Base-by-base conservation (phyloP, 2,329 filamentous ascomycete genomes). In the Aureobasidium vineae region DNA sequence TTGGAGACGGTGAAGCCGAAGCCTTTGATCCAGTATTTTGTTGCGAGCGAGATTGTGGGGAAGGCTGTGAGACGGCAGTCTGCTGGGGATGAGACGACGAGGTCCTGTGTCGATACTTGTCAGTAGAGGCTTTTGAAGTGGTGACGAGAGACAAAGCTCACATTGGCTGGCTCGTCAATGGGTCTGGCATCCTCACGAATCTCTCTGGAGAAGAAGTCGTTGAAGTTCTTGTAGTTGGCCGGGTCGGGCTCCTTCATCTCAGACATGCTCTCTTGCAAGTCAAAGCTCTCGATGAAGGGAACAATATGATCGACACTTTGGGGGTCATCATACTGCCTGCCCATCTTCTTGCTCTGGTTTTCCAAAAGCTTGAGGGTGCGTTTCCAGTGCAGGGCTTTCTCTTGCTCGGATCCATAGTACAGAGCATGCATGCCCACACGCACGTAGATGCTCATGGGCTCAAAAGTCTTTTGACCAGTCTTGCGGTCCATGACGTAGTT, bases 1-100 rank as follows among this genome's bases (percentile, higher is more conserved):
- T 66, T 71, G 5, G 68, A 69, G 2, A 79, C 31, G 1, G 76
- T 76, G 70, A 79, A 79, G n/a, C 77, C 77, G 41, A 70, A 73
- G 8, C 78, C 78, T 70, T 79, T 79, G 74, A 79, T 78, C 78
- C 78, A 79, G 69, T 78, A 78, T 64, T 77, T 77, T 8, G 74
- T 79, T 3, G 78, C 78, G 5, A 77, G 69, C 54, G 76, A 75
- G 33, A 78, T 69, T 1, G 77, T 78, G 2, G 73, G 74, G 68
- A 75, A 79, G 13, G 76, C 74, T 3, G 75, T 79, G 4, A 79
- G 68, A 8, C 78, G 70, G 68, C 78, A 79, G 56, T 79, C 78
- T n/a, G 78, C 78, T 7, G 75, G 75, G 49, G 72, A 73, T 16
- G 71, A 74, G 1, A 76, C 69, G 10, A 76, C 72, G 5, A 69